Evolutionary conservation across 1,139 yeast genomes (phyloP).

Genomic region (Sugiyamaella castrensis): DNA sequence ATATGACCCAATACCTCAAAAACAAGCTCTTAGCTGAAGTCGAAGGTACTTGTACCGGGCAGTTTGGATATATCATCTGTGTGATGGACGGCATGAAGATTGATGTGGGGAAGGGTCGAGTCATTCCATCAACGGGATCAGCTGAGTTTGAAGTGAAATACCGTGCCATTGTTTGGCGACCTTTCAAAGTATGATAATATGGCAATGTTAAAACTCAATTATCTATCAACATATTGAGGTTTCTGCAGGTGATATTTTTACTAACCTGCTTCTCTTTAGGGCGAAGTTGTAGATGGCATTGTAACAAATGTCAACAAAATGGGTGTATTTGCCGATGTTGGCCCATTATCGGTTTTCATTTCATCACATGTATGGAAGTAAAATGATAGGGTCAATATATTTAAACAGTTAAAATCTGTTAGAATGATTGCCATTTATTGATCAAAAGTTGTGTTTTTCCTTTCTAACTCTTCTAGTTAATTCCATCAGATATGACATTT

Average conservation of each 20-base stretch:
- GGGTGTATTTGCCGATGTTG: conserved; percentile 98
- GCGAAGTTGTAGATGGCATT: conserved; percentile 96
- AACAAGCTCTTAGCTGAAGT: conserved; percentile 91
- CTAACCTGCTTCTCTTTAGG: conserved; percentile 35
- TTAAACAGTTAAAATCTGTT: not conserved
- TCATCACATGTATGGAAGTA: conserved; percentile 61
- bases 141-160: conserved; percentile 97
- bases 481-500: conserved; percentile 90
- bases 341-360: conserved; percentile 92
- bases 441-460: too few species aligned
- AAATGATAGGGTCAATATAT: too few species aligned
- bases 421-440: not conserved
- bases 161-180: conserved; percentile 97
- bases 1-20: conserved; percentile 89
- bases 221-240: not conserved
- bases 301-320: conserved; percentile 92
- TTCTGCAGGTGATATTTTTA: not conserved
- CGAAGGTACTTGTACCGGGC: conserved; percentile 99
- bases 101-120: conserved; percentile 92
- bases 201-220: not conserved
- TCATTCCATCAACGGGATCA: conserved; percentile 85
- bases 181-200: conserved; percentile 55
- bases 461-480: conserved; percentile 42
- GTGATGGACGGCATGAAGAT: conserved; percentile 93
- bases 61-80: conserved; percentile 95